A percentile compares a stretch with the other conserved stretches of the same genome.
These are phyloP conservation scores for Priceomyces carsonii DNA, from an alignment of 805 yeast species.

Conservation along the genomic window DNA sequence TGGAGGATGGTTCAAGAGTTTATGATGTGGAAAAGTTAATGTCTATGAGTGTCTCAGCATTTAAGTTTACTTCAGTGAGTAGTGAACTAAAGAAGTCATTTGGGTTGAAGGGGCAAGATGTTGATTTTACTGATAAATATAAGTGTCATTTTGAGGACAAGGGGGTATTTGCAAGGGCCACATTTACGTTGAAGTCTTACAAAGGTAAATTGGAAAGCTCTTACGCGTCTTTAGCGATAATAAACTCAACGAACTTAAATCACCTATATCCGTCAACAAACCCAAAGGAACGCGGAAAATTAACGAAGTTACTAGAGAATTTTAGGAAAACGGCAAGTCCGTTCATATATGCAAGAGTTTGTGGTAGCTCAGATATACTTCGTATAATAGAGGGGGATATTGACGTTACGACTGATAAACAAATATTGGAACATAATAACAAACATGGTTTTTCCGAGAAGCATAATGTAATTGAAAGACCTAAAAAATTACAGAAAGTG, in stretches of 20 bases:
- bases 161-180: slow-evolving; percentile 10
- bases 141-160: slow-evolving; percentile 11
- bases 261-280: slow-evolving; percentile 4
- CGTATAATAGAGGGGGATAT: too few relatives aligned
- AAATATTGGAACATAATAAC: too few relatives aligned
- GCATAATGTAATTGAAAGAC: too few relatives aligned
- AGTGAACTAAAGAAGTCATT: slow-evolving; percentile 5
- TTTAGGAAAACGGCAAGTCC: slow-evolving; percentile 1
- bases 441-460: background rate
- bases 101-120: slow-evolving; percentile 2
- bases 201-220: slow-evolving; percentile 11
- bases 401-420: too few relatives aligned
- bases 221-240: slow-evolving; percentile 5
- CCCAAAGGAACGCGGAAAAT: slow-evolving; percentile 3
- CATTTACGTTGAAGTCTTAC: slow-evolving; percentile 11
- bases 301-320: slow-evolving; percentile 1
- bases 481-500: slow-evolving; percentile 5
- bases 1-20: slow-evolving; percentile 1
- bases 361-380: too few relatives aligned
- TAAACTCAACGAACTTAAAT: slow-evolving; percentile 4
- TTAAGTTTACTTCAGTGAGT: slow-evolving; percentile 5
- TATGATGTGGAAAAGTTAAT: slow-evolving; percentile 7
- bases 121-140: slow-evolving; percentile 9
- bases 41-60: slow-evolving; percentile 10
- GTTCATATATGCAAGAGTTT: slow-evolving; percentile 3